Base-by-base conservation (phyloP, 257 asterid species). In the Eucommia ulmoides region DNA sequence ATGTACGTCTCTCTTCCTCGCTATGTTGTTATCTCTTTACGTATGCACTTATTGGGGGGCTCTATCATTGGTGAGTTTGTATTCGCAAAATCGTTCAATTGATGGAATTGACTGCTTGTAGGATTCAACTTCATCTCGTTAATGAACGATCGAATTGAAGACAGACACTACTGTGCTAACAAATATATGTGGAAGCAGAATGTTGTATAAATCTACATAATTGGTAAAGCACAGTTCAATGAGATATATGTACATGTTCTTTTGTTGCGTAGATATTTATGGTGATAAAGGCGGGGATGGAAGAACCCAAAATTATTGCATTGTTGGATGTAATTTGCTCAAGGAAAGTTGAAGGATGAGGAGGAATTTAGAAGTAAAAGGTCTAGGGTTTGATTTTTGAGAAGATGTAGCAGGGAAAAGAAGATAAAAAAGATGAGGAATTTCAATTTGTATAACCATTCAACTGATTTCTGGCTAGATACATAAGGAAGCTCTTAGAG, bases 1-100 rank as follows among this genome's bases (percentile, higher is more conserved):
- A 76, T 71, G 94, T 80, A 55, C 71, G 19, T 54, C 19, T 1
- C 23, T 24, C 35, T 23, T 41, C 54, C 15, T 38, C 16, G n/a
- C 2, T 41, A 2, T 50, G 20, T 35, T 24, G 24, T 16, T 12
- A 7, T 14, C 18, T 10, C 3, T 21, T 1, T 54, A 23, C 3
- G 8, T 38, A 38, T 38, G 7, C 12, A 29, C 12, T 29, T 29
- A 16, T 41, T 16, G 16, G n/a, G 6, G 3, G 35, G 12, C 45
- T 20, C 11, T 22, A 26, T 22, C 14, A 26, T 2, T 1, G 20
- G 48, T 18, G 24, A 14, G 47, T 38, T 21, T 20, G 33, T 3
- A 10, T 33, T n/a, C n/a, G 33, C 22, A 52, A 33, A 19, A 17
- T 5, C 18, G 3, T 22, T 5, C 20, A 19, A 15, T 57, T 29